Base-by-base conservation (phyloP, 2,329 filamentous ascomycete genomes). In the Diaporthe australafricana region DNA sequence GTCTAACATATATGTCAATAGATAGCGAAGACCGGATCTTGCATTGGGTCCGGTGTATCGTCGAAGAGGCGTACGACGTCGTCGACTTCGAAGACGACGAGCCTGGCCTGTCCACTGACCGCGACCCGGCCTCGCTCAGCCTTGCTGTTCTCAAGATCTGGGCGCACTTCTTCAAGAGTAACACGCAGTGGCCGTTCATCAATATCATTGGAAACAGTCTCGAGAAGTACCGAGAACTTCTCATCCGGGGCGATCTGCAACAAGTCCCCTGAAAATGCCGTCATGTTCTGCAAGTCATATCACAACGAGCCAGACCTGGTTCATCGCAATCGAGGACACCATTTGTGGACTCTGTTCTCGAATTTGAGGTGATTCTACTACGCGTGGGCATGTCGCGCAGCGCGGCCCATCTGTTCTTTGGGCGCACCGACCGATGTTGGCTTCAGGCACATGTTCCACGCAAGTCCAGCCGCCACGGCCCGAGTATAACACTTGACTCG, bases 101-200 rank as follows among this genome's bases (percentile, higher is more conserved):
- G 16, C 5, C 45, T 25, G 45, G 47, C 7, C 3, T 7, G 2
- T 20, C 17, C 12, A n/a, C 47, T 35, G 76, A 60, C 5, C 38
- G 47, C 14, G 68, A 79, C 35, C 78, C 82, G 0, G 76, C 77
- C 1, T 74, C 76, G 3, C 78, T 85, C 1, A 79, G 83, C 6
- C 74, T 84, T 0, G 82, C 82, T 0, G 83, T 86, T 0, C 56
- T 86, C 22, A 82, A 80, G 27, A 85, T 86, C 11, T 86, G 84
- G 84, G 81, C 81, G 17, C 81, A 84, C 6, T 85, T 86, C 73
- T 86, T 86, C 75, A 81, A 82, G 45, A 83, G 84, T 7, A 86
- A 86, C 27, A 85, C 84, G 0, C 84, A 86, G 69, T 86, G 84
- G 84, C 81, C 81, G 0, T 85, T 86, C 67, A 85, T 86, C 50